Percentiles rank a stretch among this genome's conserved stretches.
Conservation (phyloP, 495 filamentous ascomycete species). For the Penicillium silybi region DNA sequence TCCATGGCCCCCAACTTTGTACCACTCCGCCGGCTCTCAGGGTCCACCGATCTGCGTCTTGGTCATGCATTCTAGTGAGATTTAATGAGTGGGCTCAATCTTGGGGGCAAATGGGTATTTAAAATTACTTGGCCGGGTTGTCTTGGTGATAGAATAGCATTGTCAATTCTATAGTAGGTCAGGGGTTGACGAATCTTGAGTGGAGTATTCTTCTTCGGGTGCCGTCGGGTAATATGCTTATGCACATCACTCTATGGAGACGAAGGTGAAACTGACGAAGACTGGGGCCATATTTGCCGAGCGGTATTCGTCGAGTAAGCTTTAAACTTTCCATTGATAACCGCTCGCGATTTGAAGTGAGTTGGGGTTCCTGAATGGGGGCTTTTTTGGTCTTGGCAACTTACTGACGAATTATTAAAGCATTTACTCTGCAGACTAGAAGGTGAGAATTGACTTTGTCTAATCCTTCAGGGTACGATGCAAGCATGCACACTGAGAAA, state of each 20-base stretch:
- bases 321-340: neutral
- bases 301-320: neutral
- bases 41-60: neutral
- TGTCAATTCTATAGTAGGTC: neutral
- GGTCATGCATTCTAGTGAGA: neutral
- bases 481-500: slow-evolving; percentile 9
- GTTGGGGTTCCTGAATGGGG: slow-evolving; percentile 1
- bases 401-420: neutral
- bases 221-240: neutral
- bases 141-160: neutral
- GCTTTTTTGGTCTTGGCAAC: slow-evolving; percentile 3
- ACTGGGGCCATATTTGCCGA: neutral
- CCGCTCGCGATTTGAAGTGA: neutral
- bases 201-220: neutral
- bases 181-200: neutral
- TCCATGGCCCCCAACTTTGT: neutral
- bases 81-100: neutral
- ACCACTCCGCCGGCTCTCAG: too few relatives aligned
- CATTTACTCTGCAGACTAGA: neutral
- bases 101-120: neutral
- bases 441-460: neutral
- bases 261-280: neutral
- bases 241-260: neutral
- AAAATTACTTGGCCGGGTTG: neutral
- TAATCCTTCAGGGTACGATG: neutral